Evolutionary conservation across 2,329 filamentous ascomycete species (phyloP).

Genomic region (Botrytis galanthina): DNA sequence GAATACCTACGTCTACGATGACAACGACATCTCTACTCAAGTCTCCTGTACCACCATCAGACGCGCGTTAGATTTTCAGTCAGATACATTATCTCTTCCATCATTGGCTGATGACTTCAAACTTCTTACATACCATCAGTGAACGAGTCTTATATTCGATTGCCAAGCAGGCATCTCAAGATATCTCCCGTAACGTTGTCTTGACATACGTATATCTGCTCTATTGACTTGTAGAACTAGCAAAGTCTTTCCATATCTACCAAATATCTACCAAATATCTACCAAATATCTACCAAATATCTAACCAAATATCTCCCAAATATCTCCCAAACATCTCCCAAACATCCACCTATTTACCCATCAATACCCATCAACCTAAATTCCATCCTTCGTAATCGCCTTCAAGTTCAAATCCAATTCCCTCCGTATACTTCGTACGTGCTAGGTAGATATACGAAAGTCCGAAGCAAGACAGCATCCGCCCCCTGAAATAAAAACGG

Average conservation of each 20-base stretch:
- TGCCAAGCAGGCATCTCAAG: constrained; percentile 9
- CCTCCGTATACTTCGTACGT: too few species aligned
- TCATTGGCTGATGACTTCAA: background rate
- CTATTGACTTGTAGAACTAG: background rate
- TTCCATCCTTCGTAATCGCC: background rate
- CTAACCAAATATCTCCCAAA: too few species aligned
- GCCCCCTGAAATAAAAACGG: constrained; percentile 11
- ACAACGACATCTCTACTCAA: background rate
- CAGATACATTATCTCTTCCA: background rate
- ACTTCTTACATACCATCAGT: background rate
- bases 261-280: too few species aligned
- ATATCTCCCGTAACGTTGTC: background rate
- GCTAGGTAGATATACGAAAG: background rate
- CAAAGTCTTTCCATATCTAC: background rate
- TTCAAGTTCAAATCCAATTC: too few species aligned
- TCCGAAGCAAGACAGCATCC: constrained; percentile 7
- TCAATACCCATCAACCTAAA: background rate
- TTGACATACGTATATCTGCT: constrained; percentile 5
- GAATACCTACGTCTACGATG: background rate
- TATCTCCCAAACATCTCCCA: too few species aligned
- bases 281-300: too few species aligned
- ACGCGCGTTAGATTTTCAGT: constrained; percentile 16
- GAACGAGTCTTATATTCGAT: background rate
- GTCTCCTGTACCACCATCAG: background rate
- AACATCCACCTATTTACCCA: background rate